phyloP scores from a whole-genome alignment of 305 asterid species.

The Fraxinus ornus region DNA sequence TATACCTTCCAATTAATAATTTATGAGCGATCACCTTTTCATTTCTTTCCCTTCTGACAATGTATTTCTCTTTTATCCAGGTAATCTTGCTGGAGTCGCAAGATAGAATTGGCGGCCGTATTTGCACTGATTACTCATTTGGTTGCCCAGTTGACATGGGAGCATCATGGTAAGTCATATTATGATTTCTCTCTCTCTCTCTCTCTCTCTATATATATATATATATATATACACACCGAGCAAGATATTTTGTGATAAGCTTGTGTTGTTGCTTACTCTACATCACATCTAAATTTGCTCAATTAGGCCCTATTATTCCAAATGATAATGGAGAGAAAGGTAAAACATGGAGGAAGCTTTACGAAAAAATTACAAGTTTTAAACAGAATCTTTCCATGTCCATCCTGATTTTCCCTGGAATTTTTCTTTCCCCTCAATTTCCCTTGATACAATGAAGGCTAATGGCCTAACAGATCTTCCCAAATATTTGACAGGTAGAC shows the following conservation, averaged over 20 bases:
- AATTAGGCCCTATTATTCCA: neutral
- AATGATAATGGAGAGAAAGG: neutral
- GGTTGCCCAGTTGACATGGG: conserved; percentile 99
- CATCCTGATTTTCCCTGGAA: neutral
- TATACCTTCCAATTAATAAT: conserved; percentile 2
- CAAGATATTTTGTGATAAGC: conserved; percentile 15
- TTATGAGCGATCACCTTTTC: neutral
- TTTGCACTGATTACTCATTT: conserved; percentile 89
- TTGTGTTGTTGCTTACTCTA: conserved; percentile 9
- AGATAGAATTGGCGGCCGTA: conserved; percentile 93
- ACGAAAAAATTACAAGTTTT: neutral
- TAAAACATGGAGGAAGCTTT: neutral
- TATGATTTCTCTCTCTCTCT: neutral
- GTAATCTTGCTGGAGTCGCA: conserved; percentile 88
- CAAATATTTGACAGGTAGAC: neutral
- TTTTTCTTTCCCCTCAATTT: neutral
- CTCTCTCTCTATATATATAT: neutral
- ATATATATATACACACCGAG: conserved; percentile 3
- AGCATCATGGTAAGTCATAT: conserved; percentile 75
- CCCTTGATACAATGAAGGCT: neutral
- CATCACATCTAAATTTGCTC: neutral
- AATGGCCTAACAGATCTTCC: neutral
- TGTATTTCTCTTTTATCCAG: conserved; percentile 36
- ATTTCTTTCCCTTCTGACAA: neutral
- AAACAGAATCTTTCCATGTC: neutral